Evolutionary conservation across 2,329 filamentous ascomycete genomes (phyloP).

Genomic region (Neofusicoccum sp.): DNA sequence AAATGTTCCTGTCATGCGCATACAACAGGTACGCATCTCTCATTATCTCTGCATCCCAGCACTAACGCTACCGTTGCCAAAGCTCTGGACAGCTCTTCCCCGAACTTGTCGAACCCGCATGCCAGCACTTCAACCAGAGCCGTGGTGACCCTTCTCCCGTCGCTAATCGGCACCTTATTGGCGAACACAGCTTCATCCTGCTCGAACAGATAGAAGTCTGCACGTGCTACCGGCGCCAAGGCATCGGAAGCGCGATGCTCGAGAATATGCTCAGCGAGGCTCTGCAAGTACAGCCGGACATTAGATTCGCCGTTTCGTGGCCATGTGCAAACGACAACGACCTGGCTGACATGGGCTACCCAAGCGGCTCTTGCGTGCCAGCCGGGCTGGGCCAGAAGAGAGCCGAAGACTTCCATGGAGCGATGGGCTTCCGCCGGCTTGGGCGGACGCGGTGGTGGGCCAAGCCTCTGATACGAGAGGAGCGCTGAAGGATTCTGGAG

Average conservation of each 20-base stretch:
- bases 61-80: background rate
- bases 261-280: background rate
- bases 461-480: background rate
- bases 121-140: background rate
- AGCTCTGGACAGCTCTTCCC: background rate
- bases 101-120: background rate
- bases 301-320: constrained; percentile 7
- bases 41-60: background rate
- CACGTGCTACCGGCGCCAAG: background rate
- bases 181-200: constrained; percentile 12
- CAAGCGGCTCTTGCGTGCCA: background rate
- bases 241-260: background rate
- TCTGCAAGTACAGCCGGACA: background rate
- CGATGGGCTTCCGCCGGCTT: background rate
- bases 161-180: background rate
- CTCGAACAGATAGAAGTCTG: background rate
- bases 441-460: constrained; percentile 3
- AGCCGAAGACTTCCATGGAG: constrained; percentile 2
- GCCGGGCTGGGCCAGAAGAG: background rate
- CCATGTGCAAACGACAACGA: constrained; percentile 1
- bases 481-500: background rate
- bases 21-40: background rate
- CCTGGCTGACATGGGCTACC: background rate
- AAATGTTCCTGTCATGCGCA: background rate
- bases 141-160: background rate